These are phyloP conservation scores for barrel medic (Medicago truncatula) DNA, from an alignment of 306 rosid species.

Conservation along the genomic window DNA sequence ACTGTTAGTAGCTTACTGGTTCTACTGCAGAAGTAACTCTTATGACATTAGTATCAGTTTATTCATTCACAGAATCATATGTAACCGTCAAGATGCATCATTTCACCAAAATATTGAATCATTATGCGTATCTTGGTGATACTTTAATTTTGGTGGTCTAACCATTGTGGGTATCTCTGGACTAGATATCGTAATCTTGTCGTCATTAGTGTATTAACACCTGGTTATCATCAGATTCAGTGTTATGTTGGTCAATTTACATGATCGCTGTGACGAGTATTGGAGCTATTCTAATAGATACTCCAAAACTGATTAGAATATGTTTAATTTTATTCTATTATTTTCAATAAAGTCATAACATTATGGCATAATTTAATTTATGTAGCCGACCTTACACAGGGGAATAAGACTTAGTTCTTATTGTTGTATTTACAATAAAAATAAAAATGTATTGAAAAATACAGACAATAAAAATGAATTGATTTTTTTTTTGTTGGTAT, in stretches of 20 bases:
- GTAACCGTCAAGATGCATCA: slow-evolving; percentile 35
- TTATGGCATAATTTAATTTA: no score
- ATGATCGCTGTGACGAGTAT: slow-evolving; percentile 25
- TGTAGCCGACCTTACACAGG: no score
- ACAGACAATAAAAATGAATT: no score
- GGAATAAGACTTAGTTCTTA: no score
- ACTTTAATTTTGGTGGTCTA: background rate
- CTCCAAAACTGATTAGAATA: background rate
- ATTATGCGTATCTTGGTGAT: background rate
- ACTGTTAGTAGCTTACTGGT: slow-evolving; percentile 8
- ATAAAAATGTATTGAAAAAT: background rate
- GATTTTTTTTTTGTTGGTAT: no score
- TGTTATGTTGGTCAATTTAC: slow-evolving; percentile 13
- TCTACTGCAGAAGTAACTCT: slow-evolving; percentile 31
- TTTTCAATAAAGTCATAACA: background rate
- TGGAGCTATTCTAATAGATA: background rate
- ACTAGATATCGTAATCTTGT: slow-evolving; percentile 29
- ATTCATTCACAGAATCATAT: slow-evolving; percentile 33
- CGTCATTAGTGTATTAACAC: slow-evolving; percentile 27
- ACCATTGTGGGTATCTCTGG: slow-evolving; percentile 33
- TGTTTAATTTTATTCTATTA: background rate
- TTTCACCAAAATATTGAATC: background rate
- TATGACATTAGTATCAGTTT: slow-evolving; percentile 19
- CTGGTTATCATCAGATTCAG: slow-evolving; percentile 9
- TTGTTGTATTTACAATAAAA: no score